These are phyloP conservation scores for Monosporozyma unispora DNA, from an alignment of 805 yeast genomes.

Conservation along the genomic window DNA sequence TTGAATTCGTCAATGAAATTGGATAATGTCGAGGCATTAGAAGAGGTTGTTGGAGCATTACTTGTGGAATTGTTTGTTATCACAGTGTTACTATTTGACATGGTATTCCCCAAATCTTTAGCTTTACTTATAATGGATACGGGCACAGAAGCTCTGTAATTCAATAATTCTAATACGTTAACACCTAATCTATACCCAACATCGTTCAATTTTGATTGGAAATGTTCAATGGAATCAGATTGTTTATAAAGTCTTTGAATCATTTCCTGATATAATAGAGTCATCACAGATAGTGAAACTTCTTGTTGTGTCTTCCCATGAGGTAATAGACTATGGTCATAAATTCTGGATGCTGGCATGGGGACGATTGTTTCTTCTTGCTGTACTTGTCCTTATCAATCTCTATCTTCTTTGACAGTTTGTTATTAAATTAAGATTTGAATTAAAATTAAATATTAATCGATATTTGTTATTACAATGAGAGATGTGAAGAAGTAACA, in stretches of 20 bases:
- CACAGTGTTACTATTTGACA: background rate
- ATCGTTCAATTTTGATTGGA: constrained; percentile 53
- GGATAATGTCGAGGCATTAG: constrained; percentile 11
- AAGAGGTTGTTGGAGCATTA: constrained; percentile 2
- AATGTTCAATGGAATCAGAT: constrained; percentile 56
- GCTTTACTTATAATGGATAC: background rate
- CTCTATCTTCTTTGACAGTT: too few species aligned
- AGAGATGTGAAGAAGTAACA: background rate
- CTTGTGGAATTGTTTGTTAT: constrained; percentile 8
- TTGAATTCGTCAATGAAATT: background rate
- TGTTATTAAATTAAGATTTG: background rate
- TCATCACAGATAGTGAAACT: constrained; percentile 57
- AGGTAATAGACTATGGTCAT: background rate
- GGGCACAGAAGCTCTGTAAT: constrained; percentile 23
- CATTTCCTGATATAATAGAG: constrained; percentile 64
- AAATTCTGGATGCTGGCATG: background rate
- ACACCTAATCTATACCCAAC: constrained; percentile 72
- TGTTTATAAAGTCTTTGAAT: constrained; percentile 53
- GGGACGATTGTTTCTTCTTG: too few species aligned
- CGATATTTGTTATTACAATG: background rate
- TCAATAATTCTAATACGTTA: constrained; percentile 52
- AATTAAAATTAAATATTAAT: background rate
- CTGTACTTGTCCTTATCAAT: too few species aligned
- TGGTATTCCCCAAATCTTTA: background rate
- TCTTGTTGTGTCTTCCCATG: constrained; percentile 30